Evolutionary conservation across 768 basidiomycete species (phyloP).

Genomic region (Fomitopsis pulvina): DNA sequence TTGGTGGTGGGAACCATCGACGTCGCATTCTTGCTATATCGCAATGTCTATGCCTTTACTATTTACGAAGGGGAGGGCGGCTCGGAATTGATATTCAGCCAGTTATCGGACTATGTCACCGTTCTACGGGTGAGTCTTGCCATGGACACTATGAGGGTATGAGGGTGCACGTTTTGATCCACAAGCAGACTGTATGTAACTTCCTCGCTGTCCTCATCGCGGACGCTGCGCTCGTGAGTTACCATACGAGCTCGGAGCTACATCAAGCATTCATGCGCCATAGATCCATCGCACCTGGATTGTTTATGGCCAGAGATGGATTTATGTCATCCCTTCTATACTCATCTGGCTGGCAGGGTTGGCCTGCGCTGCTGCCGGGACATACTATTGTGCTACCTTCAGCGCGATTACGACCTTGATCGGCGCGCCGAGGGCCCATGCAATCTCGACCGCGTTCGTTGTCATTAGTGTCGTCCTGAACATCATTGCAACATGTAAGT

Average conservation of each 20-base stretch:
- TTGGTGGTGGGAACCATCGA: slow-evolving; percentile 1
- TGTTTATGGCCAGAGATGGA: neutral
- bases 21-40: slow-evolving; percentile 30
- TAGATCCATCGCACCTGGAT: neutral
- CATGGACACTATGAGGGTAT: neutral
- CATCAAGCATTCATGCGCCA: neutral
- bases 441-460: neutral
- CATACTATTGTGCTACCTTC: neutral
- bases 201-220: neutral
- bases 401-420: neutral
- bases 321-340: neutral
- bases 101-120: slow-evolving; percentile 30
- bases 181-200: neutral
- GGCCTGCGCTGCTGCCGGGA: neutral
- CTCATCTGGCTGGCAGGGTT: neutral
- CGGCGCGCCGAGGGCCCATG: neutral
- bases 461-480: neutral
- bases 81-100: slow-evolving; percentile 26
- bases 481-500: neutral
- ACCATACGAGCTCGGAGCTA: neutral
- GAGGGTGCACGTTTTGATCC: neutral
- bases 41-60: slow-evolving; percentile 35
- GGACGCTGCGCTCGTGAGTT: neutral
- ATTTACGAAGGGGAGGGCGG: slow-evolving; percentile 19
- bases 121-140: slow-evolving; percentile 2